These are phyloP conservation scores for Coelastrella sp. DNA, from an alignment of 139 green algal species.

Conservation along the genomic window DNA sequence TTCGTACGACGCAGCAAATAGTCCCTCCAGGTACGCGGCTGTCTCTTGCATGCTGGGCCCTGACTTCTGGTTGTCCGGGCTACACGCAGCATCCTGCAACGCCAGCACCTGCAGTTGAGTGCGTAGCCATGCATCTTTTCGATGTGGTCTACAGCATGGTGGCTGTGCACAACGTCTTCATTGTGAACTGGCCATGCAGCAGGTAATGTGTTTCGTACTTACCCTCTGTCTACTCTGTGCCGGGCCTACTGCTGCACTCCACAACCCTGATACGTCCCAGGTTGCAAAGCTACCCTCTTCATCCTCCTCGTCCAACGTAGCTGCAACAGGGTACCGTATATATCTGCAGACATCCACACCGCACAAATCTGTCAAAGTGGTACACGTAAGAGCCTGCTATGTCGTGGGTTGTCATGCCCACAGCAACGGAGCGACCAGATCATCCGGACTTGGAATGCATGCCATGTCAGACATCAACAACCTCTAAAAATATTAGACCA, in stretches of 20 bases:
- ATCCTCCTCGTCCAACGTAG: slow-evolving; percentile 40
- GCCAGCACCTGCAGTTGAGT: not conserved
- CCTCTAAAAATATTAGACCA: too few relatives aligned
- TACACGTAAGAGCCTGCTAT: not conserved
- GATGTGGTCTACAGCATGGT: too few relatives aligned
- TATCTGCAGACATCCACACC: not conserved
- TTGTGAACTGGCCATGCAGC: too few relatives aligned
- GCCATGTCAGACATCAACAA: too few relatives aligned
- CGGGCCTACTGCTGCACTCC: not conserved
- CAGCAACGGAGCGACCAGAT: not conserved
- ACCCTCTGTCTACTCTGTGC: not conserved
- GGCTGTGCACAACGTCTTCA: too few relatives aligned
- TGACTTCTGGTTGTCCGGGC: not conserved
- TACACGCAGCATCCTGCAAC: not conserved
- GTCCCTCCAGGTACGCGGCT: slow-evolving; percentile 32
- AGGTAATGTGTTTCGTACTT: not conserved
- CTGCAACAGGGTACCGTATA: slow-evolving; percentile 29
- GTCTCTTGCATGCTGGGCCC: slow-evolving; percentile 28
- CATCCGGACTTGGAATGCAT: too few relatives aligned
- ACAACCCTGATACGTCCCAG: slow-evolving; percentile 38
- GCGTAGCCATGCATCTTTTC: not conserved
- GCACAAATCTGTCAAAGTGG: too few relatives aligned
- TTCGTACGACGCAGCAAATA: slow-evolving; percentile 42
- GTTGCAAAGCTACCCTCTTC: not conserved
- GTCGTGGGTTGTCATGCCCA: not conserved